Evolutionary conservation across 306 rosid species (phyloP), one percentile per base, ranked within the genome.

Genomic region (Mucuna pruriens): DNA sequence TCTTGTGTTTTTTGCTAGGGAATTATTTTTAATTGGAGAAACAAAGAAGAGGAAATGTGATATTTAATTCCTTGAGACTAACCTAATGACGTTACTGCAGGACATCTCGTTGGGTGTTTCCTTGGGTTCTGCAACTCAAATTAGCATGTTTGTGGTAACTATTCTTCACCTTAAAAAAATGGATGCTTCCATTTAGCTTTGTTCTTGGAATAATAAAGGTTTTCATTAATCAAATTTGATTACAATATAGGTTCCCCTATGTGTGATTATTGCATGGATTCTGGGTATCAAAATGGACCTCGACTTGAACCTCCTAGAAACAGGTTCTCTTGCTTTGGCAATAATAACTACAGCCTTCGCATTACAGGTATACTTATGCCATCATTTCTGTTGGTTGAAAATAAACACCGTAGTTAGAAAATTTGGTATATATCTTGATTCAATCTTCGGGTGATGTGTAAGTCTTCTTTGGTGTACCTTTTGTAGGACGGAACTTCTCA

Each of bases 361-460:
- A 55, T 86, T 95, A 52, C 97, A 90, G 92, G 97, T 91, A 80
- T n/a, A n/a, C n/a, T n/a, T n/a, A n/a, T n/a, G n/a, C n/a, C n/a
- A n/a, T n/a, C n/a, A n/a, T n/a, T n/a, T n/a, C n/a, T n/a, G n/a
- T n/a, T n/a, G n/a, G n/a, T n/a, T n/a, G n/a, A n/a, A n/a, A n/a
- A n/a, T n/a, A n/a, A n/a, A n/a, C n/a, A n/a, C n/a, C n/a, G n/a
- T n/a, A n/a, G n/a, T n/a, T n/a, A n/a, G n/a, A n/a, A n/a, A n/a
- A n/a, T n/a, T 57, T 31, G 12, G 22, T 73, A 13, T n/a, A n/a
- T 38, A 0, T 31, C 20, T 13, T 63, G 68, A 22, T 45, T 39
- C 13, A 77, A 15, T 61, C 1, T 7, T 5, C n/a, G n/a, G n/a
- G n/a, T n/a, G n/a, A n/a, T n/a, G n/a, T n/a, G n/a, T n/a, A n/a